These are phyloP conservation scores for Sideroxylon spinosum DNA, from an alignment of 179 eudicot genomes.

Conservation along the genomic window DNA sequence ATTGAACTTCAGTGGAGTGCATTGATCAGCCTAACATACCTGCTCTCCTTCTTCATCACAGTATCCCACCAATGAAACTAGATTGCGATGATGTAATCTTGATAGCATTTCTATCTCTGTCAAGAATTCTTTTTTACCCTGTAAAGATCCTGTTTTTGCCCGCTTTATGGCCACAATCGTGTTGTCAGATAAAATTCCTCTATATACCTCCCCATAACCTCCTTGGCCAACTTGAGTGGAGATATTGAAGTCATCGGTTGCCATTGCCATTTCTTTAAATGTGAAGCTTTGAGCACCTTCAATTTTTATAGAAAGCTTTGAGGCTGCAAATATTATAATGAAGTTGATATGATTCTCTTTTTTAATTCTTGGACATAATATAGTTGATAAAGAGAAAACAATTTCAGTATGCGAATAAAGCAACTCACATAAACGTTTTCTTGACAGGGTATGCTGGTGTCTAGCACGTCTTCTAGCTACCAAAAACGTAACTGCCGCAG, in stretches of 20 bases:
- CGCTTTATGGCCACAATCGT: conserved; percentile 74
- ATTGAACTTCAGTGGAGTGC: not conserved
- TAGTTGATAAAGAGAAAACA: conserved; percentile 3
- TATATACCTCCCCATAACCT: conserved; percentile 79
- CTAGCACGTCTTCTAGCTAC: conserved; percentile 37
- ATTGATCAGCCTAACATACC: conserved; percentile 30
- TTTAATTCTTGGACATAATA: not conserved
- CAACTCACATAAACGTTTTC: conserved; percentile 43
- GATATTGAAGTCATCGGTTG: conserved; percentile 49
- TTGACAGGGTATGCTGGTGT: conserved; percentile 25
- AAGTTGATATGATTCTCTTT: not conserved
- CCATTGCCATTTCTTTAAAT: conserved; percentile 50
- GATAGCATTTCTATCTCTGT: conserved; percentile 77
- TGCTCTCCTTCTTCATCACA: conserved; percentile 86
- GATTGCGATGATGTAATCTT: conserved; percentile 75
- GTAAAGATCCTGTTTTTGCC: conserved; percentile 78
- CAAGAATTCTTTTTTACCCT: conserved; percentile 71
- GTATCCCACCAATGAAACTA: conserved; percentile 66
- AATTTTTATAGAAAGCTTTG: conserved; percentile 43
- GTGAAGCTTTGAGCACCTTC: conserved; percentile 57
- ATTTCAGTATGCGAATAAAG: not conserved
- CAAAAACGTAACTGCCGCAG: conserved; percentile 38
- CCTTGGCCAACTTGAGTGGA: conserved; percentile 67
- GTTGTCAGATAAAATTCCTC: conserved; percentile 57
- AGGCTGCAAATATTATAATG: conserved; percentile 29